phyloP scores from a whole-genome alignment of 805 yeast species.

The Metahyphopichia silvanorum region DNA sequence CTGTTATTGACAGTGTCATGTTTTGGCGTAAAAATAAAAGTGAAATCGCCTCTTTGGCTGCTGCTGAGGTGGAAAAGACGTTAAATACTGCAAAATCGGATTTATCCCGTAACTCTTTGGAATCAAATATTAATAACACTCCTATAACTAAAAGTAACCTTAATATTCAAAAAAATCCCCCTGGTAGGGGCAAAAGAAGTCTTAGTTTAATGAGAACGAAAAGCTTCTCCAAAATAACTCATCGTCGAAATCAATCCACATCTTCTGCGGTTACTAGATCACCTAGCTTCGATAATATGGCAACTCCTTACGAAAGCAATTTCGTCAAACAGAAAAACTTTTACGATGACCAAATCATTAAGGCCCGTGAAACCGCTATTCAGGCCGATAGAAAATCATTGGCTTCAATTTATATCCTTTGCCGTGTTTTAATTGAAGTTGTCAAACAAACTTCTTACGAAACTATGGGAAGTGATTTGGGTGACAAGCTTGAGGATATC shows the following conservation, averaged over 20 bases:
- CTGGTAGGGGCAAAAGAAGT: slow-evolving; percentile 32
- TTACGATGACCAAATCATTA: slow-evolving; percentile 31
- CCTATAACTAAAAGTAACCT: slow-evolving; percentile 12
- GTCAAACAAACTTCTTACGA: slow-evolving; percentile 83
- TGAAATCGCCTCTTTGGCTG: slow-evolving; percentile 63
- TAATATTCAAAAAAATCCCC: slow-evolving; percentile 1
- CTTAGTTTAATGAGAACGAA: slow-evolving; percentile 38
- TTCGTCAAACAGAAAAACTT: slow-evolving; percentile 16
- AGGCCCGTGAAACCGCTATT: slow-evolving; percentile 63
- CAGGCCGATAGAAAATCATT: slow-evolving; percentile 85
- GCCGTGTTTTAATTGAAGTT: slow-evolving; percentile 89
- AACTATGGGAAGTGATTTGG: slow-evolving; percentile 71
- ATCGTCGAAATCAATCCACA: slow-evolving; percentile 50
- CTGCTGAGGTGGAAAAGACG: slow-evolving; percentile 35
- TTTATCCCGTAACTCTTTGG: slow-evolving; percentile 8
- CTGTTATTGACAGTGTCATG: slow-evolving; percentile 97
- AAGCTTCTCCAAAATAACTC: slow-evolving; percentile 37
- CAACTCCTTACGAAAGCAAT: slow-evolving; percentile 11
- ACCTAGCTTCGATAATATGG: slow-evolving; percentile 7
- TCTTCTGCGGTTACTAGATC: slow-evolving; percentile 28
- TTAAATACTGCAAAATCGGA: slow-evolving; percentile 42
- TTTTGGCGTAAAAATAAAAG: slow-evolving; percentile 95
- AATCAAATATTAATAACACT: slow-evolving; percentile 5
- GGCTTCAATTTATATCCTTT: slow-evolving; percentile 81
- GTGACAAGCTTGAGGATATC: slow-evolving; percentile 84